A percentile compares a stretch with the other conserved stretches of the same genome.
Conservation (phyloP, 805 yeast species). For the Alloascoidea hylecoeti region DNA sequence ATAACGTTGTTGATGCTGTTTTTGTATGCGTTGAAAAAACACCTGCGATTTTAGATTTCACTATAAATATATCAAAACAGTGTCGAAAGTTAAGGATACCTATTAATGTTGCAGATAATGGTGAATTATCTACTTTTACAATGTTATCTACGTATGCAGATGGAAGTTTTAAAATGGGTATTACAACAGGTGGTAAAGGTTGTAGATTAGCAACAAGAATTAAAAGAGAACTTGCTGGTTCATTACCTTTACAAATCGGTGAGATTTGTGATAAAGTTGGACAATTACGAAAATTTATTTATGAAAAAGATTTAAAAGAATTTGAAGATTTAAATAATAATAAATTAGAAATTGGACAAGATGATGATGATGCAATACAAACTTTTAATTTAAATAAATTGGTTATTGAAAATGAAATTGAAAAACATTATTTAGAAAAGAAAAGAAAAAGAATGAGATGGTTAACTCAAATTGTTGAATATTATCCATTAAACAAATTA, state of each 20-base stretch:
- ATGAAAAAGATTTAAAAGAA: slow-evolving; percentile 43
- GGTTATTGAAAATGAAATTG: slow-evolving; percentile 44
- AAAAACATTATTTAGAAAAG: slow-evolving; percentile 26
- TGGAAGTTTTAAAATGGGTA: slow-evolving; percentile 70
- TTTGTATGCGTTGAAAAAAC: slow-evolving; percentile 36
- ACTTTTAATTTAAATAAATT: slow-evolving; percentile 43
- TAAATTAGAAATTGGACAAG: slow-evolving; percentile 14
- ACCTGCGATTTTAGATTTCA: slow-evolving; percentile 11
- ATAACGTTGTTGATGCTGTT: slow-evolving; percentile 57
- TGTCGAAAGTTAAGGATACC: slow-evolving; percentile 66
- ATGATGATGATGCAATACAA: slow-evolving; percentile 48
- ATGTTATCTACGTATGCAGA: slow-evolving; percentile 55
- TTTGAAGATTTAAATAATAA: slow-evolving; percentile 14
- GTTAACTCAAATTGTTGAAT: slow-evolving; percentile 83
- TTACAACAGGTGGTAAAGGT: slow-evolving; percentile 81
- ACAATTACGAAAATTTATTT: slow-evolving; percentile 38
- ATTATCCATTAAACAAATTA: slow-evolving; percentile 62
- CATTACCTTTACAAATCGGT: slow-evolving; percentile 59
- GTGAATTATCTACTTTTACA: slow-evolving; percentile 63
- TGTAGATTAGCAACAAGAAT: slow-evolving; percentile 75
- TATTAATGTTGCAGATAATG: slow-evolving; percentile 62
- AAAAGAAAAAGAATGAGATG: slow-evolving; percentile 59
- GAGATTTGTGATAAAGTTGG: slow-evolving; percentile 61
- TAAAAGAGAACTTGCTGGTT: slow-evolving; percentile 47
- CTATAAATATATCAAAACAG: slow-evolving; percentile 25